Evolutionary conservation across 768 basidiomycete genomes (phyloP), one percentile per base, ranked within the genome.

Genomic region (Collybiopsis confluens): DNA sequence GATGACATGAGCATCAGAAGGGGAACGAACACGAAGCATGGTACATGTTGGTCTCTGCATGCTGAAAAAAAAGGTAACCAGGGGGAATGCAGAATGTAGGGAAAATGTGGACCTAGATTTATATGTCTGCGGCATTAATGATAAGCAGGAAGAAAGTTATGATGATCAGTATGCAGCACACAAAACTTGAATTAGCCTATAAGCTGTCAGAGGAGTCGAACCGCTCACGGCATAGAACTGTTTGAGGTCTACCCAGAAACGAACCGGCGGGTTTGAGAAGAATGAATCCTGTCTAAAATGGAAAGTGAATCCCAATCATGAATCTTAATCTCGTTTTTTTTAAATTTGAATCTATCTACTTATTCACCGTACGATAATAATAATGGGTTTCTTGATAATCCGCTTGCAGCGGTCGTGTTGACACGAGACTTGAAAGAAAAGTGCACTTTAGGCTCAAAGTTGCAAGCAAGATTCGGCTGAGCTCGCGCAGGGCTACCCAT

Each of bases 21-120:
- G 76, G 23, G 80, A 78, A 59, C 83, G 73, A 56, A 91, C 78
- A 56, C 82, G 85, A 53, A 88, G 74, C 51, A 71, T 73, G 23
- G 74, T 75, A 69, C 83, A 85, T 21, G 89, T 90, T 8, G 88
- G 88, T 24, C 68, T 76, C 64, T 89, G 88, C 80, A 86, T 56
- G 21, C 23, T 47, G 38, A 15, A 13, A 15, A 38, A 18, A 52
- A 52, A 21, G 70, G 64, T 11, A 89, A 90, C 64, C 82, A 74
- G 48, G 73, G 73, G n/a, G 78, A 80, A 16, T 38, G 36, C 21
- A 50, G 38, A 23, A 45, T n/a, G 4, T 24, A 27, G 28, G 45
- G 21, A 21, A 37, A 27, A 16, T n/a, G 11, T 33, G 20, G 35
- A 40, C 13, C 18, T 24, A 20, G 18, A 41, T 52, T n/a, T n/a